A percentile compares a stretch with the other conserved stretches of the same genome.
Evolutionary conservation across 1,284 basidiomycete genomes (phyloP).

Genomic region (Hymenochaete sp.): DNA sequence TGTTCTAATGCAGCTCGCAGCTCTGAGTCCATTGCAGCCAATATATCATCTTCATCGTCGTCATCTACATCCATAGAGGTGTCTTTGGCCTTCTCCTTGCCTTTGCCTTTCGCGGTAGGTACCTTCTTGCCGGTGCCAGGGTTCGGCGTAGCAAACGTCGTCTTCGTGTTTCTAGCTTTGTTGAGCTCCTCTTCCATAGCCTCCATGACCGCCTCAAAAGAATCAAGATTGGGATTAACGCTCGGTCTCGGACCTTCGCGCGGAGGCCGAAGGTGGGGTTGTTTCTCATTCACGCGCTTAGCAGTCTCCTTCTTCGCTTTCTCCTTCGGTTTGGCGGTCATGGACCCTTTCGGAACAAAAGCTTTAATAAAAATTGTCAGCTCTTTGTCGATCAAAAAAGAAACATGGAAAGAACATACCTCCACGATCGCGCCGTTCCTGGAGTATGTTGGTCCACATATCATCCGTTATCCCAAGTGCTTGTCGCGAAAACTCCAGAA

Average conservation of each 20-base stretch:
- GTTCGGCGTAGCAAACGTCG: conserved; percentile 18
- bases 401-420: conserved; percentile 39
- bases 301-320: not conserved
- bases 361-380: conserved; percentile 35
- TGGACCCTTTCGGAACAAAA: conserved; percentile 45
- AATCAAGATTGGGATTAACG: conserved; percentile 66
- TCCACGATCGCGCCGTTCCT: conserved; percentile 65
- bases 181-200: conserved; percentile 84
- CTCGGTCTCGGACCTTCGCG: conserved; percentile 30
- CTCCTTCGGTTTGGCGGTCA: not conserved
- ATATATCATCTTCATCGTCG: conserved; percentile 52
- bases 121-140: conserved; percentile 16
- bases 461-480: conserved; percentile 78
- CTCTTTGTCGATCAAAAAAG: not conserved
- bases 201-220: conserved; percentile 90
- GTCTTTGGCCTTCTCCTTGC: conserved; percentile 29
- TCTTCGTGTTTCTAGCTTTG: conserved; percentile 26
- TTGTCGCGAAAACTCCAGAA: conserved; percentile 85
- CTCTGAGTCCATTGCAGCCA: conserved; percentile 81
- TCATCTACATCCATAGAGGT: conserved; percentile 21
- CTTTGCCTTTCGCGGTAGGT: conserved; percentile 21
- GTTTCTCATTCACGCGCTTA: not conserved
- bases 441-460: conserved; percentile 76
- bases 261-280: conserved; percentile 14
- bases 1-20: conserved; percentile 57